Percentiles rank a stretch among this genome's conserved stretches.
phyloP scores from a whole-genome alignment of 192 early-diverging fungal species.

The Linnemannia exigua region DNA sequence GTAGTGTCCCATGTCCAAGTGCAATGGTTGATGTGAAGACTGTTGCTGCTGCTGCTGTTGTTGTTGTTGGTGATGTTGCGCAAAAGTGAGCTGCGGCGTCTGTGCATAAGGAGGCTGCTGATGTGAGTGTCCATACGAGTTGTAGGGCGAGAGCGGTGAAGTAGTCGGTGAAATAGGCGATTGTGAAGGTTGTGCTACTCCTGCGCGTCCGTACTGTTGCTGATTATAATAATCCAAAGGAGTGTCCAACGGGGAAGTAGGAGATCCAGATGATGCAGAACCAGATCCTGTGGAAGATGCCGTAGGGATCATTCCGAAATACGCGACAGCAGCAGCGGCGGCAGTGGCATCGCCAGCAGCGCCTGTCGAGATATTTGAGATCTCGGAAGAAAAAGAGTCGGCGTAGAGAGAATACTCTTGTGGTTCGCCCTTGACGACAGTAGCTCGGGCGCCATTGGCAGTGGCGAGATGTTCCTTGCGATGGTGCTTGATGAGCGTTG shows the following conservation, averaged over 20 bases:
- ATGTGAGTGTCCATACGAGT: not conserved
- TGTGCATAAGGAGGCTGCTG: not conserved
- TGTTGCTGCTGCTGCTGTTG: not conserved
- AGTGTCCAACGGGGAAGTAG: not conserved
- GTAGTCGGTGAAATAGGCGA: not conserved
- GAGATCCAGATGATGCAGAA: not conserved
- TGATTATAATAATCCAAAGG: not conserved
- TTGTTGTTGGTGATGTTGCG: not conserved
- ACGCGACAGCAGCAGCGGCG: not conserved
- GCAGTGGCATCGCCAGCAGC: not conserved
- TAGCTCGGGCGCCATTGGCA: too few species aligned
- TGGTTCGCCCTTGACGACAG: not conserved
- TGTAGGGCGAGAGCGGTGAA: not conserved
- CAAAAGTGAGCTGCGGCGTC: not conserved
- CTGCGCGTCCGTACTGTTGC: not conserved
- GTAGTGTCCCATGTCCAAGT: not conserved
- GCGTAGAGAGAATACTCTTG: not conserved
- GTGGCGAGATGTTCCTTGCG: conserved; percentile 47
- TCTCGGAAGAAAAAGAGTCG: not conserved
- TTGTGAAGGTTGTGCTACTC: not conserved
- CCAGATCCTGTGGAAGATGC: not conserved
- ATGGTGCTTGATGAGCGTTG: conserved; percentile 67
- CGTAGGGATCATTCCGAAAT: not conserved
- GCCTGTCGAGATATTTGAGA: not conserved
- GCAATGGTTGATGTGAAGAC: not conserved